Evolutionary conservation across 306 rosid genomes (phyloP).

Genomic region (Fragaria iinumae): DNA sequence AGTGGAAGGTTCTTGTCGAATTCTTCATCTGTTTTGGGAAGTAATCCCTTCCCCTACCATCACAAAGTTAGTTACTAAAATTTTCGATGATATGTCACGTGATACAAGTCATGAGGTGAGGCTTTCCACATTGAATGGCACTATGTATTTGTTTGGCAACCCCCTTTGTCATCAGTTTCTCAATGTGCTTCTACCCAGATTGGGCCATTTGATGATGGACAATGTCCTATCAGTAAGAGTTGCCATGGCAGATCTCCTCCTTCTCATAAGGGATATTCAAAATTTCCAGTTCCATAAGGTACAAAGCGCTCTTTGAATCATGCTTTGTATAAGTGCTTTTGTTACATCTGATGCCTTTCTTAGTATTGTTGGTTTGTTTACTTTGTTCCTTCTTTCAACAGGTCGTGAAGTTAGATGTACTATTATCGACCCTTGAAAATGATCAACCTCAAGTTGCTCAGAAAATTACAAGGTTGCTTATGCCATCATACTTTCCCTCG

Average conservation of each 20-base stretch:
- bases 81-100: conserved; percentile 69
- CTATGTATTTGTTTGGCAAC: conserved; percentile 72
- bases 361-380: conserved; percentile 21
- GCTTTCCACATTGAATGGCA: conserved; percentile 73
- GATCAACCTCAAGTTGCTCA: conserved; percentile 77
- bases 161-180: conserved; percentile 86
- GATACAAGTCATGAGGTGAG: conserved; percentile 76
- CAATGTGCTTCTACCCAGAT: conserved; percentile 81
- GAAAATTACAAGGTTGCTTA: conserved; percentile 73
- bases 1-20: conserved; percentile 84
- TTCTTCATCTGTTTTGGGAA: conserved; percentile 90
- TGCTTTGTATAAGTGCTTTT: conserved; percentile 1
- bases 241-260: conserved; percentile 69
- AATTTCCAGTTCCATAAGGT: conserved; percentile 90
- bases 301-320: conserved; percentile 8
- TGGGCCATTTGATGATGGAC: conserved; percentile 72
- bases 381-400: conserved; percentile 30
- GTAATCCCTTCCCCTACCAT: conserved; percentile 75
- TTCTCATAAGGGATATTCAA: conserved; percentile 54
- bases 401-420: conserved; percentile 68
- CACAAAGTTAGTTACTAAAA: conserved; percentile 62
- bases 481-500: conserved; percentile 84
- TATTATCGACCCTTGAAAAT: conserved; percentile 57
- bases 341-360: conserved; percentile 18
- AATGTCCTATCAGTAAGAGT: conserved; percentile 48